phyloP scores from a whole-genome alignment of 2,329 filamentous ascomycete genomes.

The Fusarium camptoceras region DNA sequence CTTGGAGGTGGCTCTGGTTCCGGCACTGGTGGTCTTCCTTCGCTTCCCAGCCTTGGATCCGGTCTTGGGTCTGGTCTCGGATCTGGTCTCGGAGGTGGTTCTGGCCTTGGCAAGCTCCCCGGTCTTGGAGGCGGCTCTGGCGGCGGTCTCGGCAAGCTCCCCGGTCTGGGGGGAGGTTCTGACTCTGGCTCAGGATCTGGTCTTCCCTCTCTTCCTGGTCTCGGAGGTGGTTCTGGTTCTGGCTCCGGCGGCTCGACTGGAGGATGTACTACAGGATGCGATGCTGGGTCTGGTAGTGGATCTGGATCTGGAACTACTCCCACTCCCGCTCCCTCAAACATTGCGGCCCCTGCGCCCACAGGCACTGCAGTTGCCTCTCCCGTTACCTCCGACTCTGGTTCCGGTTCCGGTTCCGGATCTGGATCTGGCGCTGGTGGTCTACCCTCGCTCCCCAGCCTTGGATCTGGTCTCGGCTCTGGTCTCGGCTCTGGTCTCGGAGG shows the following conservation, averaged over 20 bases:
- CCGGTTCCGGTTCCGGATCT: neutral
- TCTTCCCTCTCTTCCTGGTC: neutral
- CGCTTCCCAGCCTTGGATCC: neutral
- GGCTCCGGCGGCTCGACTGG: neutral
- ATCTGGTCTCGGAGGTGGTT: neutral
- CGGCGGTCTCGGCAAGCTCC: neutral
- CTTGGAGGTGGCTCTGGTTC: constrained; percentile 4
- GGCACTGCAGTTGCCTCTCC: neutral
- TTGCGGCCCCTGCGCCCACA: neutral
- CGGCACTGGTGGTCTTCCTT: neutral
- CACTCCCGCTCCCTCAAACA: neutral
- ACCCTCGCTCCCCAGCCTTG: neutral
- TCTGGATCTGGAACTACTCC: constrained; percentile 1
- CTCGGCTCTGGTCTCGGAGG: neutral
- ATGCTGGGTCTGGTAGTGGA: neutral
- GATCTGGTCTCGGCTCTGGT: neutral
- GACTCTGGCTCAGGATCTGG: neutral
- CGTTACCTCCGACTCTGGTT: neutral
- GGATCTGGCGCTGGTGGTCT: neutral
- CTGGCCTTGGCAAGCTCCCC: neutral
- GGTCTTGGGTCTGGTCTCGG: neutral
- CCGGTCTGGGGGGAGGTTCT: neutral
- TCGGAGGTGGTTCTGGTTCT: neutral
- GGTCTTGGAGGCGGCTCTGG: neutral
- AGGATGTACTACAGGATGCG: neutral